Base-by-base conservation (phyloP, 345 rosid genomes). In the Camelina hispida region DNA sequence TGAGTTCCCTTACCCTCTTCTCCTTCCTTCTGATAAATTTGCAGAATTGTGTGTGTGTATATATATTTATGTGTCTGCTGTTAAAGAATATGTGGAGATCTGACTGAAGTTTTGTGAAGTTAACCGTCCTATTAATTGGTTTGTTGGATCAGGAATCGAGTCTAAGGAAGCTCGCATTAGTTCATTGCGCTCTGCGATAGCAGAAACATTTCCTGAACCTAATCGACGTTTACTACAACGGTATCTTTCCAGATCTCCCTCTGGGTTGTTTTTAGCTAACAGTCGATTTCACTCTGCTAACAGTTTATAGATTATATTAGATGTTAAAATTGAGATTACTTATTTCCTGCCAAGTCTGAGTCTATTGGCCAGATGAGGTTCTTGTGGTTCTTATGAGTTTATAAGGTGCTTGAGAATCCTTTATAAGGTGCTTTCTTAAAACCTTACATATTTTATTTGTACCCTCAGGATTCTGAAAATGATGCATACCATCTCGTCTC, bases 171-270 rank as follows among this genome's bases (percentile, higher is more conserved):
- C 94, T 68, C 93, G 96, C 50, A 79, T 87, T 67, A 82, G 72
- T 83, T 94, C 96, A 70, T 84, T 96, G 85, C 90, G 88, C 72
- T 87, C 94, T 76, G 96, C 96, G 4, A 85, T 96, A 76, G 80
- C 83, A 38, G 99, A 96, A 79, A 90, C 96, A 13, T 96, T 96
- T 85, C 99, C 99, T 16, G 99, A 96, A 80, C 99, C 99, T 67
- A 96, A 96, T 71, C 84, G 97, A 69, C 97, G 91, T 65, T 78
- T 96, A 73, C 83, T 96, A 69, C 97, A 93, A 78, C 89, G 98
- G 99, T 86, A 32, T 66, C 63, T 66, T 50, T 71, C 42, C 65
- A 17, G 59, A 62, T 57, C 37, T 38, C 42, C 51, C 60, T 70
- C 48, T 30, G 28, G 61, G 52, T 37, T 54, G 32, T 37, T 55